These are phyloP conservation scores for Raphidocelis subcapitata DNA, from an alignment of 139 green algal species.

Conservation along the genomic window DNA sequence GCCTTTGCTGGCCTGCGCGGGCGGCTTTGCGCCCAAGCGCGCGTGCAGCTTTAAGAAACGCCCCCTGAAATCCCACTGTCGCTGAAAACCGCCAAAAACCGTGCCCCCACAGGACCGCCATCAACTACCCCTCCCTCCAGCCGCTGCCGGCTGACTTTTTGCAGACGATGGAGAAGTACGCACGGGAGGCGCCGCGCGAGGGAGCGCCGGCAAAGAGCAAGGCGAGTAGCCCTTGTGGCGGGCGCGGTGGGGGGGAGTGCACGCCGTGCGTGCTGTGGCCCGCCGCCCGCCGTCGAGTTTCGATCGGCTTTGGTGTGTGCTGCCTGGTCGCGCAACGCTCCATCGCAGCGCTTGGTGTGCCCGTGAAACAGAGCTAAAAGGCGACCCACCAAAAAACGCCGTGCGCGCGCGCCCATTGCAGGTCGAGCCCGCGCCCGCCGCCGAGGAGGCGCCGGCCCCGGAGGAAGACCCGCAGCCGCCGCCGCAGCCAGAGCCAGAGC, in stretches of 20 bases:
- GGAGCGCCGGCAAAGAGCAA: background rate
- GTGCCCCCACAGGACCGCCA: conserved; percentile 25
- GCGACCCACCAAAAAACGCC: background rate
- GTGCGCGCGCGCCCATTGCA: background rate
- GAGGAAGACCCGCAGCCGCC: no score
- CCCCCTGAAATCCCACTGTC: no score
- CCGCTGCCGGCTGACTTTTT: conserved; percentile 85
- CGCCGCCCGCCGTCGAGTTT: no score
- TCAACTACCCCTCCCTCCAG: conserved; percentile 70
- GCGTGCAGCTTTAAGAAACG: no score
- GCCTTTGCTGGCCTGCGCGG: no score
- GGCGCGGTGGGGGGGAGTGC: background rate
- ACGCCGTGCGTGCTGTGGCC: no score
- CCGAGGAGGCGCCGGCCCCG: conserved; percentile 5
- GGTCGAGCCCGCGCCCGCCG: background rate
- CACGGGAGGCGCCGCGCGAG: conserved; percentile 45
- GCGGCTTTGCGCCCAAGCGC: no score
- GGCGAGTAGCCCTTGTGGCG: background rate
- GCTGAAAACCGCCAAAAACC: no score
- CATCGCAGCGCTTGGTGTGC: no score
- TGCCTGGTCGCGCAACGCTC: no score
- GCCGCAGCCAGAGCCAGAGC: no score
- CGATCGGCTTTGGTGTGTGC: no score
- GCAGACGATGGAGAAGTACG: conserved; percentile 85
- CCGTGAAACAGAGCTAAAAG: background rate